Base-by-base conservation (phyloP, 345 rosid species). In the Isatis tinctoria region DNA sequence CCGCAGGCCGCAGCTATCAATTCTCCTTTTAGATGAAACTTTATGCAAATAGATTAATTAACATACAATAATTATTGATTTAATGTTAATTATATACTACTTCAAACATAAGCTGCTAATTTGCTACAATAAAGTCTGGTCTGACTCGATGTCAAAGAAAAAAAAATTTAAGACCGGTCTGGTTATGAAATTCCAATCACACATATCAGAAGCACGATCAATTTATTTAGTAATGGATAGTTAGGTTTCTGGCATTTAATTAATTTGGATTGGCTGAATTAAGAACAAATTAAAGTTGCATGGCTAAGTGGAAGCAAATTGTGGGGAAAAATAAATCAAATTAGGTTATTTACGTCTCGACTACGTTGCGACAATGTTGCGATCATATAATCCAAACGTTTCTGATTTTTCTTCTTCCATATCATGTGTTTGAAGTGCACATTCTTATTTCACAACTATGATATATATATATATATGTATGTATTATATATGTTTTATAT, bases 321-420 rank as follows among this genome's bases (percentile, higher is more conserved):
- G 45, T 67, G 63, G 49, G 54, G 2, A 24, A 20, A 16, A 20
- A 40, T 22, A 20, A 7, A 2, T 32, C 57, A 49, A 17, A 16
- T 32, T n/a, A n/a, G n/a, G n/a, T n/a, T 75, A 68, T 60, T 52
- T 69, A 41, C 74, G 65, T 75, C 70, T 69, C 48, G 54, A 53
- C 16, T 52, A 75, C 74, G 65, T 62, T 43, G 69, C 59, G 30
- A 69, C 69, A 52, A 61, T 49, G 59, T 69, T 65, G 63, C 33
- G 13, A 43, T 75, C 74, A 75, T 40, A 7, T 49, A 13, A 43
- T 28, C 20, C 47, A 43, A 24, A 48, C 48, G 45, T 39, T 49
- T 37, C 36, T 39, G 30, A 37, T 12, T 12, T 18, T 9, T 4
- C 26, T 17, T 11, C 6, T 11, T 18, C 13, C 28, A 58, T 48